A percentile compares a stretch with the other conserved stretches of the same genome.
Conservation (phyloP, 305 asterid genomes). For the Fraxinus sp. region DNA sequence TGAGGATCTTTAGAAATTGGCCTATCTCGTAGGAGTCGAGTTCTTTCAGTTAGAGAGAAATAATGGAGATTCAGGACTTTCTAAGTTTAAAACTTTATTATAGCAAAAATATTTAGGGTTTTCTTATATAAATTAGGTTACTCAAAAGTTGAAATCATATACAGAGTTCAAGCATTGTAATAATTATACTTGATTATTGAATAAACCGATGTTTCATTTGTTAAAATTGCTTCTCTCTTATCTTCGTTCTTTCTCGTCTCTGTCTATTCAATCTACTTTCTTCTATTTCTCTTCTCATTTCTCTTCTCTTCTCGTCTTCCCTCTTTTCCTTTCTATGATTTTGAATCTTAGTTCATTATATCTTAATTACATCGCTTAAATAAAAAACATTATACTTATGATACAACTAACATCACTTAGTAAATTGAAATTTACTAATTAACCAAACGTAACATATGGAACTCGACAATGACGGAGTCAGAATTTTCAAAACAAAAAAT, state of each 20-base stretch:
- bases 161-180: no score
- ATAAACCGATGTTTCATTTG: not conserved
- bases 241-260: not conserved
- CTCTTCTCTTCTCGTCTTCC: not conserved
- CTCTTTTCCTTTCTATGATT: no score
- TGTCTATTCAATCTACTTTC: not conserved
- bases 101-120: not conserved
- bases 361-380: no score
- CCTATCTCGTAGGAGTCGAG: not conserved
- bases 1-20: constrained; percentile 30
- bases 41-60: not conserved
- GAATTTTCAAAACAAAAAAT: no score
- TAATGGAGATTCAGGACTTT: not conserved
- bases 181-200: not conserved
- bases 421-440: not conserved
- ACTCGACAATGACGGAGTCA: no score
- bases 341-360: no score
- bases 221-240: not conserved
- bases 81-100: not conserved
- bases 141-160: not conserved
- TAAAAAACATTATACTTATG: not conserved
- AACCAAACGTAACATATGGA: not conserved
- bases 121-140: no score
- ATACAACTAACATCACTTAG: not conserved
- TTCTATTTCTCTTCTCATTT: not conserved